phyloP scores from a whole-genome alignment of 106 monocot genomes.

The Acorus calamus region DNA sequence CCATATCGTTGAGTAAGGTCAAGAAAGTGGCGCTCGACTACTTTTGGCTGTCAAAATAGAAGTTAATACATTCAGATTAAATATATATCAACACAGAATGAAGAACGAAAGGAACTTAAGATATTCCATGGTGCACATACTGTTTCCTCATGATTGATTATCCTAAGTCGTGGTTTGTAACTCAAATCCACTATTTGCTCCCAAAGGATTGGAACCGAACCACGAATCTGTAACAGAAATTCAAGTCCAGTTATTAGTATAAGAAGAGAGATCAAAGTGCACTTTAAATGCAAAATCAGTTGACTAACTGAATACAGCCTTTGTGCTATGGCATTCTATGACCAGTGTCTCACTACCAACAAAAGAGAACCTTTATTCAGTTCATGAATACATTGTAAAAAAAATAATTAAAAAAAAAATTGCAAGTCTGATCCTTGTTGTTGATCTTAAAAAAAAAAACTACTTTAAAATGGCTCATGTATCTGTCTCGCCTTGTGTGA shows the following conservation, averaged over 20 bases:
- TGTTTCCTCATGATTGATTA: slow-evolving; percentile 67
- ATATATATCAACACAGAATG: not conserved
- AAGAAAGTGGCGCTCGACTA: slow-evolving; percentile 74
- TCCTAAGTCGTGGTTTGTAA: slow-evolving; percentile 69
- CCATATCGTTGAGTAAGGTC: slow-evolving; percentile 85
- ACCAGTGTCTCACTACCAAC: too few relatives aligned
- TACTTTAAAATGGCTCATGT: too few relatives aligned
- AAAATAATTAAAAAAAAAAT: too few relatives aligned
- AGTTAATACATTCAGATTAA: not conserved
- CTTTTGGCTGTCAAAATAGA: slow-evolving; percentile 45
- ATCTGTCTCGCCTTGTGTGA: too few relatives aligned
- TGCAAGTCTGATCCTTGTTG: too few relatives aligned
- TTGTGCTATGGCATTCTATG: too few relatives aligned
- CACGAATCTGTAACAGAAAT: slow-evolving; percentile 48
- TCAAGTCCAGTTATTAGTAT: not conserved
- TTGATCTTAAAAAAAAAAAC: too few relatives aligned
- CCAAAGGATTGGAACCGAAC: slow-evolving; percentile 95
- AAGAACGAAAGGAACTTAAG: not conserved
- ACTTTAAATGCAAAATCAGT: not conserved
- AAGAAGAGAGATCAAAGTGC: not conserved
- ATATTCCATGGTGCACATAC: slow-evolving; percentile 21
- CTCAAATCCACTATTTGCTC: slow-evolving; percentile 95
- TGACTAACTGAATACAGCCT: not conserved
- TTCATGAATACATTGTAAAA: too few relatives aligned
- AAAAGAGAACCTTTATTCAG: too few relatives aligned